Evolutionary conservation across 768 basidiomycete genomes (phyloP).

Genomic region (Naganishia antarctica): DNA sequence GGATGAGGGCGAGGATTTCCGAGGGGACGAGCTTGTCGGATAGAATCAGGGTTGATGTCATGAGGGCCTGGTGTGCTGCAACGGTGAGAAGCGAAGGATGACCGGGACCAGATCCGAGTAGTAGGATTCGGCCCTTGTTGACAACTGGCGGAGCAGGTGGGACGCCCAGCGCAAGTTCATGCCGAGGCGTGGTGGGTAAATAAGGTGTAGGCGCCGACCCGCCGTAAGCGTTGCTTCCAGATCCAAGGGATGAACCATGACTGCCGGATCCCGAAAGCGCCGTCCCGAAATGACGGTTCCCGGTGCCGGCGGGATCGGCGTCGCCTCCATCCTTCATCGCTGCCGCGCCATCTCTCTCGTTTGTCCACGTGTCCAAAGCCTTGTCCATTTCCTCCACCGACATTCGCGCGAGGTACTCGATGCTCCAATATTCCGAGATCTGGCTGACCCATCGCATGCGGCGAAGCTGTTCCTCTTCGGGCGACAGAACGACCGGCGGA

Average conservation of each 20-base stretch:
- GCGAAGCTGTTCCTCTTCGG: conserved; percentile 53
- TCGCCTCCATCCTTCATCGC: conserved; percentile 7
- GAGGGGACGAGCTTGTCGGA: conserved; percentile 95
- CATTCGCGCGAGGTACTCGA: conserved; percentile 68
- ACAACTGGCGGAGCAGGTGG: conserved; percentile 42
- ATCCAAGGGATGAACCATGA: neutral
- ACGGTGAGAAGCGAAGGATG: conserved; percentile 87
- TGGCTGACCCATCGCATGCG: conserved; percentile 91
- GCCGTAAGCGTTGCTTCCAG: conserved; percentile 1
- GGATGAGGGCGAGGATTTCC: conserved; percentile 78
- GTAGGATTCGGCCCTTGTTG: conserved; percentile 65
- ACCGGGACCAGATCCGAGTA: conserved; percentile 92
- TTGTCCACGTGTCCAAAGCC: conserved; percentile 52
- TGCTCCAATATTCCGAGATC: conserved; percentile 92
- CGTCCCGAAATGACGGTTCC: conserved; percentile 4
- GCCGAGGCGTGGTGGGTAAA: conserved; percentile 29
- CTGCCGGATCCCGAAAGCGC: neutral
- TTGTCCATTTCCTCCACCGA: conserved; percentile 63
- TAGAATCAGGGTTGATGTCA: conserved; percentile 76
- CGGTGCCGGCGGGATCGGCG: conserved; percentile 11
- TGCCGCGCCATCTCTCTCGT: conserved; percentile 26
- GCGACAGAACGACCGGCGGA: neutral
- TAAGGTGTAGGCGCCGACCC: conserved; percentile 15
- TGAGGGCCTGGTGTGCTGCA: conserved; percentile 75
- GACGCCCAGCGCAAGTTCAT: conserved; percentile 33